These are phyloP conservation scores for Cinnamomum chago DNA, from an alignment of 164 flowering plant genomes.

Conservation along the genomic window DNA sequence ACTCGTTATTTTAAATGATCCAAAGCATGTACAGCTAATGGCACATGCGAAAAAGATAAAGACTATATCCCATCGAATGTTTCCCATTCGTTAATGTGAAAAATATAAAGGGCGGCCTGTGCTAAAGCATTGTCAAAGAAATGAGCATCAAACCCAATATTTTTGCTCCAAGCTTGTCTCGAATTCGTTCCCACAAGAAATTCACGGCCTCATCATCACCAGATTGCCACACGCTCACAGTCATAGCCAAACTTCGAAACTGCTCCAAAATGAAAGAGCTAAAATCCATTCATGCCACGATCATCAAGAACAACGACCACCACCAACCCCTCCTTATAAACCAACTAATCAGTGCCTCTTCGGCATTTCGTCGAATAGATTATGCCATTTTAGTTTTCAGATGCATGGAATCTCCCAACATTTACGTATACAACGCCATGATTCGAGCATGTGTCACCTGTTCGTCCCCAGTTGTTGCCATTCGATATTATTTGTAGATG, in stretches of 20 bases:
- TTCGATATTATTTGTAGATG: constrained; percentile 40
- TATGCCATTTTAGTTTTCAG: constrained; percentile 43
- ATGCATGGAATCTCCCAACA: constrained; percentile 55
- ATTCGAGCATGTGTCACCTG: constrained; percentile 46
- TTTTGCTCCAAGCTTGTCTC: too few relatives aligned
- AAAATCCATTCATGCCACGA: constrained; percentile 37
- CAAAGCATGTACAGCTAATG: too few relatives aligned
- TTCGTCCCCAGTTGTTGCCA: constrained; percentile 32
- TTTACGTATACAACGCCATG: constrained; percentile 69
- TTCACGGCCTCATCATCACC: too few relatives aligned
- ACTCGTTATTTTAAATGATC: too few relatives aligned
- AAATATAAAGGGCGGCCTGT: too few relatives aligned
- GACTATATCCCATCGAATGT: too few relatives aligned
- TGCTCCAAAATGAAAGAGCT: constrained; percentile 34
- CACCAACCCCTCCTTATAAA: constrained; percentile 47
- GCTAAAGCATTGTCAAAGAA: too few relatives aligned
- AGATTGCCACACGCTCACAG: not conserved
- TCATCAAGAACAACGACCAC: constrained; percentile 43
- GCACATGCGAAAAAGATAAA: too few relatives aligned
- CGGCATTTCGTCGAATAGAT: constrained; percentile 28
- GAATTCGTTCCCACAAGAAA: too few relatives aligned
- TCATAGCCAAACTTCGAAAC: constrained; percentile 26
- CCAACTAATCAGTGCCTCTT: constrained; percentile 57
- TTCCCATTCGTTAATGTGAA: too few relatives aligned
- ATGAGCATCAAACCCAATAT: too few relatives aligned